Percentiles rank a stretch among this genome's conserved stretches.
Conservation (phyloP, 176 grass and related monocot genomes). For the Ensete glaucum region DNA sequence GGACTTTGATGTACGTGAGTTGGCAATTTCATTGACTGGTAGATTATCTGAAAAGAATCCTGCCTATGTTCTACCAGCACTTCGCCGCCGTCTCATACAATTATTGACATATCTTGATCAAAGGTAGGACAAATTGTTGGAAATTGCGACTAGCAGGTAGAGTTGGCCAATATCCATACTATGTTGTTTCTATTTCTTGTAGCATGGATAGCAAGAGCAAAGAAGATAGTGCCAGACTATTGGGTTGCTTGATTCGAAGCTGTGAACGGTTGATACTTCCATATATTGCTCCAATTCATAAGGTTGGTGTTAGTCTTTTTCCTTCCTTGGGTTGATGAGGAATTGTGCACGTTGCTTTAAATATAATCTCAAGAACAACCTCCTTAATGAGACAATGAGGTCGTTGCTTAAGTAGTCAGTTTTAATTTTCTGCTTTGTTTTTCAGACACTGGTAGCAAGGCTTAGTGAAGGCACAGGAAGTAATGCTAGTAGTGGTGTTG, state of each 20-base stretch:
- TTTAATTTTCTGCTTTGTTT: constrained; percentile 27
- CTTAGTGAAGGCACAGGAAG: constrained; percentile 61
- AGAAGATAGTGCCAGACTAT: constrained; percentile 82
- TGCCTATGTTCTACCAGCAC: constrained; percentile 91
- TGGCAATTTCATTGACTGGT: constrained; percentile 84
- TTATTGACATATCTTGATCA: constrained; percentile 90
- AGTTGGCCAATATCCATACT: constrained; percentile 21
- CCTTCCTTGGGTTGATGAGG: constrained; percentile 5
- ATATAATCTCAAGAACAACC: constrained; percentile 20
- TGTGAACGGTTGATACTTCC: constrained; percentile 90
- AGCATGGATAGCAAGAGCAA: constrained; percentile 96
- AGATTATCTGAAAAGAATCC: constrained; percentile 98
- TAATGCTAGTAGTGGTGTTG: constrained; percentile 73
- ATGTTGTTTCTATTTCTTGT: constrained; percentile 16
- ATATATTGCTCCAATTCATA: constrained; percentile 96
- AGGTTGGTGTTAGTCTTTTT: constrained; percentile 32
- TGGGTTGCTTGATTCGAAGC: constrained; percentile 87
- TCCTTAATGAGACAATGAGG: background rate
- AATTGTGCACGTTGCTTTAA: background rate
- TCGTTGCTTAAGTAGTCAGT: background rate
- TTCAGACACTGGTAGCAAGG: constrained; percentile 74
- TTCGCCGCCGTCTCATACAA: constrained; percentile 95
- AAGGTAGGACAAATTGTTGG: constrained; percentile 42
- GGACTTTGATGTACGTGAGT: constrained; percentile 85
- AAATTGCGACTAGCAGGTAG: background rate